Percentiles rank a stretch among this genome's conserved stretches.
Conservation (phyloP, 208 protist species). For the Leishmania mexicana region DNA sequence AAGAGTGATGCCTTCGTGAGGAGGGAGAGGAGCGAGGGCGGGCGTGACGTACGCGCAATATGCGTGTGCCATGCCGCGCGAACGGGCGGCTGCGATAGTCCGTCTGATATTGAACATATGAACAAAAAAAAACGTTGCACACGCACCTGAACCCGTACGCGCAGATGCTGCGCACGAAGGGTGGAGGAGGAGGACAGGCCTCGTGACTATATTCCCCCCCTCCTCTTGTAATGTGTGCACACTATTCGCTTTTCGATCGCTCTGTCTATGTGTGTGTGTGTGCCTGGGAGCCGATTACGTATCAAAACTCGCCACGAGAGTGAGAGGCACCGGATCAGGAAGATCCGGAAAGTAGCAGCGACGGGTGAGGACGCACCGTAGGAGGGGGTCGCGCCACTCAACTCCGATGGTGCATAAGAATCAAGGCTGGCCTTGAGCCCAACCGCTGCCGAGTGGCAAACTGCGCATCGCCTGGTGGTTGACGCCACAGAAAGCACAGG, state of each 20-base stretch:
- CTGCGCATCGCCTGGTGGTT: neutral
- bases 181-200: neutral
- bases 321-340: too few relatives aligned
- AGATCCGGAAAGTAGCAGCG: neutral
- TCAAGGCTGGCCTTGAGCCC: neutral
- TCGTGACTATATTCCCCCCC: neutral
- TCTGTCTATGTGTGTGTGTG: neutral
- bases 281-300: neutral
- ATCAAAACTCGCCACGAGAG: neutral
- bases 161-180: neutral
- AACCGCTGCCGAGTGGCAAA: neutral
- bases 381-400: neutral
- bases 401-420: neutral
- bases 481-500: too few relatives aligned
- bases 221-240: neutral
- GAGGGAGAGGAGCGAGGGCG: neutral
- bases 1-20: neutral
- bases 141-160: too few relatives aligned
- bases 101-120: neutral
- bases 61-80: neutral
- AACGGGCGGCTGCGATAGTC: neutral
- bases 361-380: neutral
- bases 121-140: too few relatives aligned
- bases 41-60: too few relatives aligned
- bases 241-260: neutral